Evolutionary conservation across 805 yeast species (phyloP).

Genomic region (Metschnikowia peoriensis): DNA sequence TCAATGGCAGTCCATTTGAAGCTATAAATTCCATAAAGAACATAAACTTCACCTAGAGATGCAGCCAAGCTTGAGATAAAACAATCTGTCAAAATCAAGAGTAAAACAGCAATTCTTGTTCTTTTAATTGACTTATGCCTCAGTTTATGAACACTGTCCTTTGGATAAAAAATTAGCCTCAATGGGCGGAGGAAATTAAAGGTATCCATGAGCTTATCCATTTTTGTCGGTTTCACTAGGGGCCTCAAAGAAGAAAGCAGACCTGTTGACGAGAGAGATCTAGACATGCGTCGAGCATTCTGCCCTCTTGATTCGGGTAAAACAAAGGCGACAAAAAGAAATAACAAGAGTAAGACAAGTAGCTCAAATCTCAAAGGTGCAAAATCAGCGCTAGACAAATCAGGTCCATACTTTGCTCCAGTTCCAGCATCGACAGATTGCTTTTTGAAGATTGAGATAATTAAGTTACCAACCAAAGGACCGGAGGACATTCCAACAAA

Average conservation of each 20-base stretch:
- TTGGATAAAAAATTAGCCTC: constrained; percentile 52
- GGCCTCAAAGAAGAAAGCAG: constrained; percentile 9
- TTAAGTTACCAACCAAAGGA: constrained; percentile 50
- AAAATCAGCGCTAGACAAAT: constrained; percentile 27
- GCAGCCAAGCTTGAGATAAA: constrained; percentile 33
- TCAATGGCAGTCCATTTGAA: constrained; percentile 55
- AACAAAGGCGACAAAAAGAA: constrained; percentile 28
- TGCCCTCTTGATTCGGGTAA: constrained; percentile 66
- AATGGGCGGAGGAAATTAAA: constrained; percentile 45
- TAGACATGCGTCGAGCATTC: constrained; percentile 52
- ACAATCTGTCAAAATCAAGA: constrained; percentile 49
- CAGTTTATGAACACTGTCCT: constrained; percentile 26
- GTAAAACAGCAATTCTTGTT: constrained; percentile 40
- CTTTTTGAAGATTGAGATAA: constrained; percentile 9
- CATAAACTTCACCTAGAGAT: constrained; percentile 41
- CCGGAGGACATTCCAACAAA: constrained; percentile 64
- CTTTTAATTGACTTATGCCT: constrained; percentile 17
- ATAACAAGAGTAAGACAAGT: constrained; percentile 31
- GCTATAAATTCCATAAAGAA: constrained; percentile 52
- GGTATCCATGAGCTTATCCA: not conserved
- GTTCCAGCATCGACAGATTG: not conserved
- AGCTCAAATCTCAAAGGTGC: constrained; percentile 33
- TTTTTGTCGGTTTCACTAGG: not conserved
- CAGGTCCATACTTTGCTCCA: constrained; percentile 7
- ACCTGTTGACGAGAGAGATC: constrained; percentile 33